phyloP scores from a whole-genome alignment of 2,329 filamentous ascomycete genomes.

The Atkinsonella hypoxylon region DNA sequence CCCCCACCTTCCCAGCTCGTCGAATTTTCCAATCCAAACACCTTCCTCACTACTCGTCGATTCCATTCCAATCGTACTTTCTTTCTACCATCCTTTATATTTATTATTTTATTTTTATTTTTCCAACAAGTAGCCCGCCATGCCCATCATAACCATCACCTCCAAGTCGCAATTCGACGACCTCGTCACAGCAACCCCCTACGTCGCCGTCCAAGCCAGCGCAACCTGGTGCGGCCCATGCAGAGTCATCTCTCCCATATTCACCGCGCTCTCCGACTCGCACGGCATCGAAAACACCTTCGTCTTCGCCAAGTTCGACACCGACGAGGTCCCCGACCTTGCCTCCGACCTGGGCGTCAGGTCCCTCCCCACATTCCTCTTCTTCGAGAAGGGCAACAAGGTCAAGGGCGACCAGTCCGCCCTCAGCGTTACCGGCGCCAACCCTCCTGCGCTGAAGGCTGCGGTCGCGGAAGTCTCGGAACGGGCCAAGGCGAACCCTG shows the following conservation, averaged over 20 bases:
- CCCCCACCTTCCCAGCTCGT: neutral
- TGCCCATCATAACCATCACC: constrained; percentile 26
- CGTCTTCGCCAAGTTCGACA: constrained; percentile 48
- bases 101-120: too few relatives aligned
- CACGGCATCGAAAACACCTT: constrained; percentile 27
- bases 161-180: constrained; percentile 34
- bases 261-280: constrained; percentile 32
- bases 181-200: constrained; percentile 34
- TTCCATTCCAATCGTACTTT: too few relatives aligned
- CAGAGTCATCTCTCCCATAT: constrained; percentile 46
- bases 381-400: constrained; percentile 43
- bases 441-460: constrained; percentile 21
- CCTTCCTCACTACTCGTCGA: too few relatives aligned
- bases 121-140: constrained; percentile 11
- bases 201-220: constrained; percentile 45
- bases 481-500: constrained; percentile 15
- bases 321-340: constrained; percentile 39
- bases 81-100: too few relatives aligned
- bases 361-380: constrained; percentile 48
- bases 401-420: too few relatives aligned
- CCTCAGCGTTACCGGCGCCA: constrained; percentile 31
- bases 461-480: constrained; percentile 13
- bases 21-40: neutral
- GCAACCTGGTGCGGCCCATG: constrained; percentile 51
- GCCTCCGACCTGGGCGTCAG: constrained; percentile 37